Evolutionary conservation across 2,329 filamentous ascomycete species (phyloP).

Genomic region (Nothophaeocryptopus gaeumannii): DNA sequence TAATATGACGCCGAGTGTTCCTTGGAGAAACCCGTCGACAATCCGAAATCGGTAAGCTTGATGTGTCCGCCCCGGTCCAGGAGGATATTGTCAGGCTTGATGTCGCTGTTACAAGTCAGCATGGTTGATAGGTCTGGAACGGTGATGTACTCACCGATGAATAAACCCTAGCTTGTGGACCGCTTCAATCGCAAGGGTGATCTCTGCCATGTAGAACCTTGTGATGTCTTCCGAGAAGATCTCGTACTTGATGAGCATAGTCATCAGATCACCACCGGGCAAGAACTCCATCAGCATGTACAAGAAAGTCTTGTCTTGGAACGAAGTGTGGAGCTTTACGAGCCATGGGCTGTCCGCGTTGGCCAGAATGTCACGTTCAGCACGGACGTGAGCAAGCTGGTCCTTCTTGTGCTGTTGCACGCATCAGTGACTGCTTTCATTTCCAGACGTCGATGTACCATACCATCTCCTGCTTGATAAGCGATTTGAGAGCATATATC

Average conservation of each 20-base stretch:
- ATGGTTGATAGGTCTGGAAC: not conserved
- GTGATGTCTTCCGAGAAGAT: constrained; percentile 99
- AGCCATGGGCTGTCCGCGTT: constrained; percentile 99
- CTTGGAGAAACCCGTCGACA: constrained; percentile 97
- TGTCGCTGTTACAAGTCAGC: constrained; percentile 63
- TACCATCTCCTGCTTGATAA: constrained; percentile 96
- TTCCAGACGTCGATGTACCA: constrained; percentile 4
- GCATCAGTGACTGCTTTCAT: constrained; percentile 13
- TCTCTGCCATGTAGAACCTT: constrained; percentile 97
- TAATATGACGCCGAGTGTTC: constrained; percentile 98
- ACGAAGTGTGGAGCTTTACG: constrained; percentile 96
- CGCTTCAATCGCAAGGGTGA: constrained; percentile 95
- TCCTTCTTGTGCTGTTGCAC: constrained; percentile 82
- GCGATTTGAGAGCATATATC: constrained; percentile 96
- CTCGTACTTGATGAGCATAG: constrained; percentile 99
- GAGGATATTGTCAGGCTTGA: constrained; percentile 98
- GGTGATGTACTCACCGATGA: constrained; percentile 67
- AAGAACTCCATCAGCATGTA: constrained; percentile 99
- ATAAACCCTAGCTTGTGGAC: constrained; percentile 98
- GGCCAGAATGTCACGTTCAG: constrained; percentile 94
- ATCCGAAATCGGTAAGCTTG: constrained; percentile 95
- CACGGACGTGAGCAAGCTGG: constrained; percentile 93
- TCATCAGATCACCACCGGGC: constrained; percentile 97
- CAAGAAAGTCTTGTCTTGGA: constrained; percentile 92
- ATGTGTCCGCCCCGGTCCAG: constrained; percentile 94